Conservation (phyloP, 139 green algal genomes). For the Yamagishiella unicocca region DNA sequence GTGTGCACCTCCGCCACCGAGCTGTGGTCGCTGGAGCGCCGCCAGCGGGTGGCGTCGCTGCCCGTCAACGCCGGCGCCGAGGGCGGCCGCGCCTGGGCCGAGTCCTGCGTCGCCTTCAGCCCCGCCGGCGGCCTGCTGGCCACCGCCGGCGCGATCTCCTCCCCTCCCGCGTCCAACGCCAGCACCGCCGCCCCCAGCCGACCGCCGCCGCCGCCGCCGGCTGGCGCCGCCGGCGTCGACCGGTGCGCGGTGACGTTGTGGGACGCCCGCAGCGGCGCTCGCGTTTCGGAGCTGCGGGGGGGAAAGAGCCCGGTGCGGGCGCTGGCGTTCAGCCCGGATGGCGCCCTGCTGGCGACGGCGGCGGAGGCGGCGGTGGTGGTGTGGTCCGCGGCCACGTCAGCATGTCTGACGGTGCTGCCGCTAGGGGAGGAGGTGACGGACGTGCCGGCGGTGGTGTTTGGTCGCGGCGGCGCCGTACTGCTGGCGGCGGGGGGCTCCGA, state of each 20-base stretch:
- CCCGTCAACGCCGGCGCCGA: neutral
- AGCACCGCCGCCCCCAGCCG: neutral
- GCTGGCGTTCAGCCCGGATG: constrained; percentile 35
- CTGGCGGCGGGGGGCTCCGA: neutral
- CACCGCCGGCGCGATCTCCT: constrained; percentile 12
- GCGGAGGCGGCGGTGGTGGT: neutral
- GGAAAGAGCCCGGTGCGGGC: neutral
- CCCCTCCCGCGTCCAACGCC: neutral
- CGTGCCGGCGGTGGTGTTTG: constrained; percentile 12
- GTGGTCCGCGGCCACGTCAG: constrained; percentile 5
- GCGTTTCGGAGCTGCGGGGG: constrained; percentile 10
- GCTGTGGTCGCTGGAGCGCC: constrained; percentile 13
- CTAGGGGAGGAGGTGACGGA: neutral
- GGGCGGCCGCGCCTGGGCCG: constrained; percentile 17
- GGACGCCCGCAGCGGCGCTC: constrained; percentile 25
- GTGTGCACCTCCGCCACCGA: neutral
- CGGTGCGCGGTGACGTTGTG: constrained; percentile 11
- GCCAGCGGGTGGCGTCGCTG: neutral
- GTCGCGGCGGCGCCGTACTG: constrained; percentile 4
- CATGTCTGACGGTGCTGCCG: constrained; percentile 27
- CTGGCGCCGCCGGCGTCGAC: neutral
- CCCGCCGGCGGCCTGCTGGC: constrained; percentile 38
- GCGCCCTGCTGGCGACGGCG: neutral
- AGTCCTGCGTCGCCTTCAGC: constrained; percentile 31
- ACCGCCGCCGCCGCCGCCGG: neutral